Conservation (phyloP, 306 rosid species). For the Lagenaria siceraria region DNA sequence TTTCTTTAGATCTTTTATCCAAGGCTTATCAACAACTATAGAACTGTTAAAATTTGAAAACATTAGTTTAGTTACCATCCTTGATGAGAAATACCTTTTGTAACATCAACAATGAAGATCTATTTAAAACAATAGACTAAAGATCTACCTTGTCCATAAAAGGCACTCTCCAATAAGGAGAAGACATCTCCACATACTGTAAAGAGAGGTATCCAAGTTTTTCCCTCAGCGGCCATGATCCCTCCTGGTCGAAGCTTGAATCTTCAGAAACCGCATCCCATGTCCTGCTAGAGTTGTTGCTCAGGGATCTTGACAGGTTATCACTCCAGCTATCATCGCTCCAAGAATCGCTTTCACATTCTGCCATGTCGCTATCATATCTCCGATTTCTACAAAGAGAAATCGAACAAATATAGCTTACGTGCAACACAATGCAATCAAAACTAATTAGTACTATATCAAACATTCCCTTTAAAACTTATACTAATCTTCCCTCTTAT, state of each 20-base stretch:
- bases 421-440: background rate
- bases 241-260: slow-evolving; percentile 51
- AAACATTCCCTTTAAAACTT: background rate
- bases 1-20: background rate
- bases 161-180: slow-evolving; percentile 60
- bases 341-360: slow-evolving; percentile 58
- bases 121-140: background rate
- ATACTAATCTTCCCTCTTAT: background rate
- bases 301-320: slow-evolving; percentile 36
- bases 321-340: slow-evolving; percentile 72
- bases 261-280: slow-evolving; percentile 64
- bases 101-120: too few species aligned
- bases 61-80: too few species aligned
- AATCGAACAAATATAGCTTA: background rate
- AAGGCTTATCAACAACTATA: background rate
- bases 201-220: slow-evolving; percentile 51
- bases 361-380: slow-evolving; percentile 36
- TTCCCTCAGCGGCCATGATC: slow-evolving; percentile 31
- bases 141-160: slow-evolving; percentile 47
- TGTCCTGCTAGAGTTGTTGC: slow-evolving; percentile 57
- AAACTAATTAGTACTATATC: background rate
- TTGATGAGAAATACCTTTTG: too few species aligned
- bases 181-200: slow-evolving; percentile 37
- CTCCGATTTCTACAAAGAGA: slow-evolving; percentile 17
- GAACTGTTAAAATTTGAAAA: slow-evolving; percentile 1